phyloP scores from a whole-genome alignment of 2,329 filamentous ascomycete genomes.

The Stagonosporopsis rhizophila region DNA sequence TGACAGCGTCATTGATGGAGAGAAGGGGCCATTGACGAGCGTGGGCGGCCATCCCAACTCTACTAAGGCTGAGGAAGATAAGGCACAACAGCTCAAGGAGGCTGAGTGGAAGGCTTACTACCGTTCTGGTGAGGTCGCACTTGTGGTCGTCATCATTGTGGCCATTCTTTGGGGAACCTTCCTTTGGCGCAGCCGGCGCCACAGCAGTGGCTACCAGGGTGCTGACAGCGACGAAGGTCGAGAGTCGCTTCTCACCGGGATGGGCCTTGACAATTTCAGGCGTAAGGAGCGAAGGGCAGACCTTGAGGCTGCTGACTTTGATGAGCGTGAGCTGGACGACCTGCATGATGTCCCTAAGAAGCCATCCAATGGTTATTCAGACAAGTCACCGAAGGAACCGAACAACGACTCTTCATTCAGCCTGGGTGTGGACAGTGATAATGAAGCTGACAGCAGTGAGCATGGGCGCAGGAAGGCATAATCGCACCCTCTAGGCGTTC shows the following conservation, averaged over 20 bases:
- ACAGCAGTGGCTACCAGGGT: constrained; percentile 53
- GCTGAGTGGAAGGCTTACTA: constrained; percentile 91
- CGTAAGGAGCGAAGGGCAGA: constrained; percentile 54
- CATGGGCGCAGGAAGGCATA: constrained; percentile 42
- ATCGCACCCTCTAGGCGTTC: constrained; percentile 6
- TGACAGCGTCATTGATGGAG: constrained; percentile 83
- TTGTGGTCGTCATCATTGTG: constrained; percentile 79
- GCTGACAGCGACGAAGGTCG: constrained; percentile 53
- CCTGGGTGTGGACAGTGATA: constrained; percentile 56
- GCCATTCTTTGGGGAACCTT: constrained; percentile 78
- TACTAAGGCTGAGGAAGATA: constrained; percentile 70
- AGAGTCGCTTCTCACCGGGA: constrained; percentile 53
- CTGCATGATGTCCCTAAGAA: constrained; percentile 48
- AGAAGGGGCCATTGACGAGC: constrained; percentile 78
- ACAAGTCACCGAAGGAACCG: constrained; percentile 41
- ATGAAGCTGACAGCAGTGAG: constrained; percentile 44
- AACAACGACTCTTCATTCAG: constrained; percentile 54
- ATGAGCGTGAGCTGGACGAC: constrained; percentile 67
- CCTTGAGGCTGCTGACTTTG: constrained; percentile 68
- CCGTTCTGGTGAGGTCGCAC: constrained; percentile 82
- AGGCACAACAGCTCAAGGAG: constrained; percentile 76
- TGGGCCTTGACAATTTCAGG: constrained; percentile 58
- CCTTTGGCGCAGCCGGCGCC: constrained; percentile 61
- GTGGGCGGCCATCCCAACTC: constrained; percentile 77
- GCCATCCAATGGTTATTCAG: constrained; percentile 35